Evolutionary conservation across 2,329 filamentous ascomycete genomes (phyloP).

Genomic region (Nothopassalora personata): DNA sequence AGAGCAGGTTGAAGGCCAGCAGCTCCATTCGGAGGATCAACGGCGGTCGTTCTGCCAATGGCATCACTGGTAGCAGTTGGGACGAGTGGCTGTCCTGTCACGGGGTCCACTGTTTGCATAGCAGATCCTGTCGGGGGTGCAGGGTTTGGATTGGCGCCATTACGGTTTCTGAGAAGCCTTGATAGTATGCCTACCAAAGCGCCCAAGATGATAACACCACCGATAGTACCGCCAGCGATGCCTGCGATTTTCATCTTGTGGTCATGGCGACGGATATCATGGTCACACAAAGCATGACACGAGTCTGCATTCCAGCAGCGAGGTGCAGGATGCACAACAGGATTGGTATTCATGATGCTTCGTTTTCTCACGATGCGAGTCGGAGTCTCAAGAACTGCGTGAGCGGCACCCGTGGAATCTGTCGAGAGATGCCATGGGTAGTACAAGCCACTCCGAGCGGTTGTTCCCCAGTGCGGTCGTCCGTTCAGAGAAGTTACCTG

Average conservation of each 20-base stretch:
- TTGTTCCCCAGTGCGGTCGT: conserved; percentile 7
- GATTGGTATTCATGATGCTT: background rate
- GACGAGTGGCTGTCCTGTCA: background rate
- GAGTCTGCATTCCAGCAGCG: background rate
- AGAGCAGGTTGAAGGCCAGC: conserved; percentile 3
- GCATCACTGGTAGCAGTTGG: background rate
- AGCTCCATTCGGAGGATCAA: conserved; percentile 2
- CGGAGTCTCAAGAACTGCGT: background rate
- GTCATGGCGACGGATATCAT: background rate
- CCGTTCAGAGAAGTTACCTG: conserved; percentile 4
- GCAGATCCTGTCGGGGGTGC: background rate
- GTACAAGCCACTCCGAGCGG: background rate
- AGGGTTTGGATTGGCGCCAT: background rate
- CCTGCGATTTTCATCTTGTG: background rate
- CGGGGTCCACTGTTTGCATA: background rate
- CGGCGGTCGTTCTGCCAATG: background rate
- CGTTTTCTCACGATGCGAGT: background rate
- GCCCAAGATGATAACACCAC: background rate
- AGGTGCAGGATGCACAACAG: background rate
- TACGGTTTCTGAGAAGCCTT: background rate
- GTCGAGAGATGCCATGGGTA: background rate
- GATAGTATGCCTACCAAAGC: background rate
- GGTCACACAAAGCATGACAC: background rate
- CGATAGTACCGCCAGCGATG: background rate
- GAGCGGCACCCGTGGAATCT: background rate